phyloP scores from a whole-genome alignment of 1,284 basidiomycete genomes.

The Veloboletus limbatus region DNA sequence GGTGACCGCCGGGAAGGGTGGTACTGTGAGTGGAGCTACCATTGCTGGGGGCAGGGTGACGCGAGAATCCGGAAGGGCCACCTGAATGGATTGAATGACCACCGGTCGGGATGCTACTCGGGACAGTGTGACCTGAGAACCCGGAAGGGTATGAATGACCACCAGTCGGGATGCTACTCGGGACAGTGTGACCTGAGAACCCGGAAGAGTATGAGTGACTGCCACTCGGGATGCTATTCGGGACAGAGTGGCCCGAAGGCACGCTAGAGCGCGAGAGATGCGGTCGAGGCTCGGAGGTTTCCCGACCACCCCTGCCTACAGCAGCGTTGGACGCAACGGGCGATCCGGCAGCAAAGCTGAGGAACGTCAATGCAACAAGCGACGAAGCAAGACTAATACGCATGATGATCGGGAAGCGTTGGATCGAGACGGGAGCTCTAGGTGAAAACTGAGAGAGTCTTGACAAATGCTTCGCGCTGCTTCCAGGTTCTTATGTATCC shows the following conservation, averaged over 20 bases:
- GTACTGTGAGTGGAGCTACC: neutral
- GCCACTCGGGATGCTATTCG: neutral
- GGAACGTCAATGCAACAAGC: conserved; percentile 4
- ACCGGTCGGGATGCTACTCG: neutral
- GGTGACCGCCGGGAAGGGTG: neutral
- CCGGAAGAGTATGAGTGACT: neutral
- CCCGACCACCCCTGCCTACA: neutral
- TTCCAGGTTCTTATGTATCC: conserved; percentile 8
- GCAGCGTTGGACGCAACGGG: neutral
- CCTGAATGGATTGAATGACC: neutral
- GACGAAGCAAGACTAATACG: conserved; percentile 5
- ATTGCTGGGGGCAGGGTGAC: neutral
- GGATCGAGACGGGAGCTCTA: neutral
- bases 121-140: neutral
- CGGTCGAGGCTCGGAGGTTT: neutral
- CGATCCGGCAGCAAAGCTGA: neutral
- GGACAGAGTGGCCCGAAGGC: neutral
- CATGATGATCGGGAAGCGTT: conserved; percentile 7
- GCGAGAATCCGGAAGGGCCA: neutral
- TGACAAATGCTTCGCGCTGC: neutral
- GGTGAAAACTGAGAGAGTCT: neutral
- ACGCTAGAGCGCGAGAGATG: neutral
- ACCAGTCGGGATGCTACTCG: neutral
- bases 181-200: neutral
- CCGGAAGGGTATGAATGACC: neutral